Evolutionary conservation across 2,329 filamentous ascomycete genomes (phyloP).

Genomic region (Fusarium vanettenii): DNA sequence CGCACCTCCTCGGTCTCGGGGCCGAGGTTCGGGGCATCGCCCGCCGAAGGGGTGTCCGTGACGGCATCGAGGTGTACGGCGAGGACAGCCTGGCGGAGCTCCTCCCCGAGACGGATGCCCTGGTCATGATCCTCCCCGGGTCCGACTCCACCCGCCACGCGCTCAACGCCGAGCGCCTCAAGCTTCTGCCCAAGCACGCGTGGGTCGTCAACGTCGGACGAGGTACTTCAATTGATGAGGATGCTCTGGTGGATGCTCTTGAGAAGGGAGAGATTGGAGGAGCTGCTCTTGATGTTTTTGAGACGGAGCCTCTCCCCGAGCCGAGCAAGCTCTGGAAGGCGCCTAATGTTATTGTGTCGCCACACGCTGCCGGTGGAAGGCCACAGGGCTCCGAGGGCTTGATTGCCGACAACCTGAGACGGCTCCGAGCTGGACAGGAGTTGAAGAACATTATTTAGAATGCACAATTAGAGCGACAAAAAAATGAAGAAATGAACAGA

Average conservation of each 20-base stretch:
- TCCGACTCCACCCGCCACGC: slow-evolving; percentile 66
- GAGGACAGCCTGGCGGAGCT: slow-evolving; percentile 66
- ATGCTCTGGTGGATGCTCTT: slow-evolving; percentile 59
- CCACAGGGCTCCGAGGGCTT: slow-evolving; percentile 70
- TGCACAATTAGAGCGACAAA: slow-evolving; percentile 12
- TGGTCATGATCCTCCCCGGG: slow-evolving; percentile 76
- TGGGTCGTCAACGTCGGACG: slow-evolving; percentile 67
- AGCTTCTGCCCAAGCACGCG: slow-evolving; percentile 66
- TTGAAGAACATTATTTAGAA: slow-evolving; percentile 63
- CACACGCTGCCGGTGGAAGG: slow-evolving; percentile 69
- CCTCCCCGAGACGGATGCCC: slow-evolving; percentile 68
- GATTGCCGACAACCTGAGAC: slow-evolving; percentile 70
- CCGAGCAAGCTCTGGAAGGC: slow-evolving; percentile 61
- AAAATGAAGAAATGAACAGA: background rate
- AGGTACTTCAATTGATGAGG: slow-evolving; percentile 61
- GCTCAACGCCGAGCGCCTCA: slow-evolving; percentile 65
- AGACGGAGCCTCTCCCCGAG: slow-evolving; percentile 57
- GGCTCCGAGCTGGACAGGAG: slow-evolving; percentile 68
- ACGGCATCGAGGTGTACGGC: slow-evolving; percentile 67
- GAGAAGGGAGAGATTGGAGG: slow-evolving; percentile 57
- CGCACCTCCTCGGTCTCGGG: slow-evolving; percentile 65
- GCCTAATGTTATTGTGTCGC: slow-evolving; percentile 65
- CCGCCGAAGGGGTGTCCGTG: slow-evolving; percentile 64
- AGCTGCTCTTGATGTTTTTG: slow-evolving; percentile 63
- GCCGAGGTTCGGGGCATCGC: slow-evolving; percentile 70